Percentiles rank a stretch among this genome's conserved stretches.
These are phyloP conservation scores for Climacium dendroides DNA, from an alignment of 225 moss, liverwort and hornwort species.

Conservation along the genomic window DNA sequence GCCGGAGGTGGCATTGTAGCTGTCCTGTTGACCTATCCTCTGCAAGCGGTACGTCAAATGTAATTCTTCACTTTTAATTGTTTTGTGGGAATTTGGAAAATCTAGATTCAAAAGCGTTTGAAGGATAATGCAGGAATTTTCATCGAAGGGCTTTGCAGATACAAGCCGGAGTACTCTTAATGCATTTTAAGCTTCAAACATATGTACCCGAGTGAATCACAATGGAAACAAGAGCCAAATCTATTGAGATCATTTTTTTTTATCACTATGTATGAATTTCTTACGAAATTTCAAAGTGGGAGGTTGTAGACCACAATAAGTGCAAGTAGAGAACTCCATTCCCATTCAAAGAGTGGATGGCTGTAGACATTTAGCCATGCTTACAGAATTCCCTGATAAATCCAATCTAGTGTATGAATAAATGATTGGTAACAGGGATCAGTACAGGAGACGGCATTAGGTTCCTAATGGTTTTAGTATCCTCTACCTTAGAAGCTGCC, in stretches of 20 bases:
- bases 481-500: background rate
- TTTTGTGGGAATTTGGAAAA: background rate
- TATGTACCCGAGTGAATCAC: background rate
- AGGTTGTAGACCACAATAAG: background rate
- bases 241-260: background rate
- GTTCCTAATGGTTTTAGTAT: background rate
- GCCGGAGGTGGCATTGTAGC: constrained; percentile 86
- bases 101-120: background rate
- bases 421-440: background rate
- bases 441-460: background rate
- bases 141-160: background rate
- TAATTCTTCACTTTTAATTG: background rate
- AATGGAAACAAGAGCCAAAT: background rate
- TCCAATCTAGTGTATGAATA: background rate
- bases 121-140: background rate
- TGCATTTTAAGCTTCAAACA: background rate
- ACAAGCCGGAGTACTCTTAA: background rate
- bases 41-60: constrained; percentile 43
- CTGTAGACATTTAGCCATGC: background rate
- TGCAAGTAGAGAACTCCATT: background rate
- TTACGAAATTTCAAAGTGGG: background rate
- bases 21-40: constrained; percentile 71
- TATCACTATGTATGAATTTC: background rate
- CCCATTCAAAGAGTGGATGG: background rate
- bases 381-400: background rate